Evolutionary conservation across 2,329 filamentous ascomycete genomes (phyloP).

Genomic region (Trematosphaeria pertusa): DNA sequence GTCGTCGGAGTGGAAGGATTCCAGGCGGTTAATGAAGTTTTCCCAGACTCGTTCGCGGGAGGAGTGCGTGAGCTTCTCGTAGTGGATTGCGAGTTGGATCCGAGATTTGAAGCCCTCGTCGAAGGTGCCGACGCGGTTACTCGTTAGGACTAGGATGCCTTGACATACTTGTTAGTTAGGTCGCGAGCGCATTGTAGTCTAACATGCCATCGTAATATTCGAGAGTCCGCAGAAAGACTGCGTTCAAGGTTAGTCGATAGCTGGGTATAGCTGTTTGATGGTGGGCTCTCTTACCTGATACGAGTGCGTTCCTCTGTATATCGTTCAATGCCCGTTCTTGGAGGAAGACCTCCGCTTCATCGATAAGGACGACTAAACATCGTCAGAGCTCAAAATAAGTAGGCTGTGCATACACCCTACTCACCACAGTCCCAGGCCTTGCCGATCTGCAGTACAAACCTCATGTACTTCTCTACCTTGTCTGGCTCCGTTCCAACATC

Average conservation of each 20-base stretch:
- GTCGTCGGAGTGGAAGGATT: constrained; percentile 11
- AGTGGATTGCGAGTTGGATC: constrained; percentile 54
- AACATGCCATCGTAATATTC: constrained; percentile 46
- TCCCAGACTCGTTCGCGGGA: constrained; percentile 51
- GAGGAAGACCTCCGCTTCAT: constrained; percentile 60
- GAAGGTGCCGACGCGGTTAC: constrained; percentile 49
- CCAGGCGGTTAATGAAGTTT: constrained; percentile 18
- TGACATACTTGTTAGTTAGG: background rate
- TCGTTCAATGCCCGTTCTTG: constrained; percentile 50
- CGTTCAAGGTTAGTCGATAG: too few relatives aligned
- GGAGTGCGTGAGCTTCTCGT: constrained; percentile 52
- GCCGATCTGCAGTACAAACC: constrained; percentile 21
- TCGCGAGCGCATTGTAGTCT: background rate
- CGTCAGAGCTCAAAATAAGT: too few relatives aligned
- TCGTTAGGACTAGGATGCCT: constrained; percentile 53
- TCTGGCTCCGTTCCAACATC: constrained; percentile 55
- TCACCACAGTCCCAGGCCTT: constrained; percentile 54
- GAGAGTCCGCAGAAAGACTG: constrained; percentile 41
- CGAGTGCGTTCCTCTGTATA: constrained; percentile 26
- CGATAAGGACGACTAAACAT: constrained; percentile 52
- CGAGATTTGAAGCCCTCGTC: constrained; percentile 49
- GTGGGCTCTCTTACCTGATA: constrained; percentile 16
- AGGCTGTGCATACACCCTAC: too few relatives aligned
- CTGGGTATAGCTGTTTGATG: too few relatives aligned
- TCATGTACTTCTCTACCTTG: constrained; percentile 53